Conservation (phyloP, 331 rosid species). For the Arachis monticola region DNA sequence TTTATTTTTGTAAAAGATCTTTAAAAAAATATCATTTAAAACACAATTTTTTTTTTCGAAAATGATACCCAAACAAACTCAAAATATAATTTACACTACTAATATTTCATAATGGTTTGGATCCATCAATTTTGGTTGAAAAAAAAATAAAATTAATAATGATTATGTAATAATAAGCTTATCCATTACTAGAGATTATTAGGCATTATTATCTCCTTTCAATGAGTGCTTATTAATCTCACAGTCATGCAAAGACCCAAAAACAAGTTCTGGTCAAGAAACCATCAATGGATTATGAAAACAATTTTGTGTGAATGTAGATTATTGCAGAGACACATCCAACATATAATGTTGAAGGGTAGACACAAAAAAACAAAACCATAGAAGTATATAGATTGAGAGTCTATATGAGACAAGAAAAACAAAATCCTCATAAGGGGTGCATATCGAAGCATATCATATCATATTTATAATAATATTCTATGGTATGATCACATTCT, state of each 20-base stretch:
- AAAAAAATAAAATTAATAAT: background rate
- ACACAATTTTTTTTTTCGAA: too few relatives aligned
- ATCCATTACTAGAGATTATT: constrained; percentile 32
- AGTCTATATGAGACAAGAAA: constrained; percentile 35
- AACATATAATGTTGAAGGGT: constrained; percentile 28
- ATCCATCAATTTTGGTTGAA: constrained; percentile 28
- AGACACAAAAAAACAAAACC: constrained; percentile 38
- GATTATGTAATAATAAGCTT: constrained; percentile 23
- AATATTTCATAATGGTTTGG: constrained; percentile 12
- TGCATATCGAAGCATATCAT: constrained; percentile 54
- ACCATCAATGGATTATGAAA: constrained; percentile 45
- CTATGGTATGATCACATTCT: constrained; percentile 34
- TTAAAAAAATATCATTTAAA: too few relatives aligned
- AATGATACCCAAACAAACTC: too few relatives aligned
- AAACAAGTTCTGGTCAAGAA: constrained; percentile 48
- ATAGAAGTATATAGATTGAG: constrained; percentile 11
- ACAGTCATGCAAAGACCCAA: constrained; percentile 25
- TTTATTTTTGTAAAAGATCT: too few relatives aligned
- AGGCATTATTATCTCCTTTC: constrained; percentile 11
- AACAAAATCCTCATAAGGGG: constrained; percentile 44
- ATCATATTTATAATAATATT: constrained; percentile 35
- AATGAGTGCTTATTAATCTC: background rate
- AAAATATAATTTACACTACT: too few relatives aligned
- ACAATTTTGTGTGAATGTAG: constrained; percentile 30
- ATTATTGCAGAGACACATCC: constrained; percentile 34